Evolutionary conservation across 2,329 filamentous ascomycete species (phyloP).

Genomic region (Emmonsia crescens): DNA sequence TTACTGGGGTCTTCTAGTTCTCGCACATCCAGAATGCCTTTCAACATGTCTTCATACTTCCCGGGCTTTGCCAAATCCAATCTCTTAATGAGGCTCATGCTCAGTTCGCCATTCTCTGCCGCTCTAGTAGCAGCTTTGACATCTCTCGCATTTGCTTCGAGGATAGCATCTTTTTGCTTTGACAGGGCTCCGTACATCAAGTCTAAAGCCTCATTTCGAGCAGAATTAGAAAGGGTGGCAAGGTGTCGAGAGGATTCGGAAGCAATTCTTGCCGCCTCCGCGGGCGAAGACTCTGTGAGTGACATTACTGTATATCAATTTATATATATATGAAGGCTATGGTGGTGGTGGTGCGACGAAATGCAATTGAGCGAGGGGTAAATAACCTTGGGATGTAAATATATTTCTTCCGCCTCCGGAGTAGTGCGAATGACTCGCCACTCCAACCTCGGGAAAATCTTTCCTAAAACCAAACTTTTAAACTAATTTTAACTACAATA

Average conservation of each 20-base stretch:
- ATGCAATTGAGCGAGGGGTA: not conserved
- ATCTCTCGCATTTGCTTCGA: slow-evolving; percentile 78
- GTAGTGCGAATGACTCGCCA: too few relatives aligned
- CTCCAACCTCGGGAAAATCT: too few relatives aligned
- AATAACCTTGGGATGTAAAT: too few relatives aligned
- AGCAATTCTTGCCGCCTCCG: slow-evolving; percentile 65
- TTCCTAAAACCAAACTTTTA: too few relatives aligned
- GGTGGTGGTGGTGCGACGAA: not conserved
- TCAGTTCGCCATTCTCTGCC: slow-evolving; percentile 64
- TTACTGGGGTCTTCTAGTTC: slow-evolving; percentile 74
- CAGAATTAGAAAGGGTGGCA: slow-evolving; percentile 62
- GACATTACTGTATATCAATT: slow-evolving; percentile 52
- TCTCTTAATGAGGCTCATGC: slow-evolving; percentile 72
- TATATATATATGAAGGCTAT: not conserved
- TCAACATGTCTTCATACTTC: slow-evolving; percentile 96
- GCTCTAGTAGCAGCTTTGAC: slow-evolving; percentile 63
- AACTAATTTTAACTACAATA: too few relatives aligned
- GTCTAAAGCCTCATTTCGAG: slow-evolving; percentile 75
- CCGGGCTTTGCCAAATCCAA: slow-evolving; percentile 76
- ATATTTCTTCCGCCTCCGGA: too few relatives aligned
- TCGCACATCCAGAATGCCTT: slow-evolving; percentile 83
- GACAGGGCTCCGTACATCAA: slow-evolving; percentile 69
- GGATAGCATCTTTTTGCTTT: slow-evolving; percentile 59
- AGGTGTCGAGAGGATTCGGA: slow-evolving; percentile 73
- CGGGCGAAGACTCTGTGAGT: slow-evolving; percentile 71